These are phyloP conservation scores for Clonostachys rhizophaga DNA, from an alignment of 2,329 filamentous ascomycete genomes.

Conservation along the genomic window DNA sequence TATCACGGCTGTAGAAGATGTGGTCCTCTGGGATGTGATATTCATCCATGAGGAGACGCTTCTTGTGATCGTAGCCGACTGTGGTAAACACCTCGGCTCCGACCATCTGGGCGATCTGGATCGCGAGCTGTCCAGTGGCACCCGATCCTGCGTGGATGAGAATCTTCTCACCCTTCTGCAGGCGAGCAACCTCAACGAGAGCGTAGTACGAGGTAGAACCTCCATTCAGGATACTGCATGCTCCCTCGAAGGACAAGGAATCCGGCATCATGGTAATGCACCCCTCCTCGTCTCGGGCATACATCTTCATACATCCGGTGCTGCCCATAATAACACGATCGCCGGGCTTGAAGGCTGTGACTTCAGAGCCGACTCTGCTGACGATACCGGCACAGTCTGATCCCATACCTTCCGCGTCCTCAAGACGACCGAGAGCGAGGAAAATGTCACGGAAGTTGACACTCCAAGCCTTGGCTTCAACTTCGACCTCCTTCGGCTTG, in stretches of 20 bases:
- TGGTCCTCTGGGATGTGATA: conserved; percentile 7
- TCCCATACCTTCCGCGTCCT: conserved; percentile 9
- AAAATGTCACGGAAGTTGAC: conserved; percentile 11
- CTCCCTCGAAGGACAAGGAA: conserved; percentile 12
- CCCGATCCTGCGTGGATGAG: conserved; percentile 27
- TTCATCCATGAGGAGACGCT: conserved; percentile 14
- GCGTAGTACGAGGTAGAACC: conserved; percentile 2
- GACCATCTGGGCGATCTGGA: conserved; percentile 21
- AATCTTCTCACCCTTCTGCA: conserved; percentile 1
- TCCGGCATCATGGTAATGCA: conserved; percentile 6
- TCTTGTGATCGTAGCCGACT: conserved; percentile 21
- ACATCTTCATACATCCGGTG: conserved; percentile 14
- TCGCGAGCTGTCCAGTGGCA: conserved; percentile 25
- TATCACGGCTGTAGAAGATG: conserved; percentile 12
- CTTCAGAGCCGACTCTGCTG: conserved; percentile 10
- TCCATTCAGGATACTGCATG: conserved; percentile 7
- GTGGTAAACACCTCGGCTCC: conserved; percentile 26
- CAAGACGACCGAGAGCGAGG: conserved; percentile 5
- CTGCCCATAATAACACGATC: conserved; percentile 12
- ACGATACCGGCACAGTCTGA: conserved; percentile 11
- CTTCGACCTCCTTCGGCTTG: conserved; percentile 24
- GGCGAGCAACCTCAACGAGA: not conserved
- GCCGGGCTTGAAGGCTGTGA: conserved; percentile 4
- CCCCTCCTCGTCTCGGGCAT: conserved; percentile 1
- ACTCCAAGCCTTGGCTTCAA: conserved; percentile 12